Evolutionary conservation across 108 stramenopile species (phyloP).

Genomic region (Cyclotella cryptica): DNA sequence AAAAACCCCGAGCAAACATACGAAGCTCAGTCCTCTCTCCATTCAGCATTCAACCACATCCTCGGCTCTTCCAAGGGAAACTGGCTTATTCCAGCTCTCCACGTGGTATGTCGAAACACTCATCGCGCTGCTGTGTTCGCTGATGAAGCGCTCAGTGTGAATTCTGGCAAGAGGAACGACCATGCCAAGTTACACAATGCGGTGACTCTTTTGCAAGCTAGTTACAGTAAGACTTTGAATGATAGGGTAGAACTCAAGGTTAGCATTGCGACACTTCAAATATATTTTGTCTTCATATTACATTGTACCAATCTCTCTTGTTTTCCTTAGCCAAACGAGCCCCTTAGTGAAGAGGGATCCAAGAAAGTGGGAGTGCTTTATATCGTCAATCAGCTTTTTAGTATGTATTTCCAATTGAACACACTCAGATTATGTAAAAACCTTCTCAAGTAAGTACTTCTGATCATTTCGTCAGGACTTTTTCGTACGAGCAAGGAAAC

Average conservation of each 20-base stretch:
- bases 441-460: slow-evolving; percentile 63
- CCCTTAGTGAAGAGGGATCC: slow-evolving; percentile 65
- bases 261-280: neutral
- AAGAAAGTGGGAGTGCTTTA: slow-evolving; percentile 88
- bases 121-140: slow-evolving; percentile 70
- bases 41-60: slow-evolving; percentile 71
- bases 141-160: slow-evolving; percentile 50
- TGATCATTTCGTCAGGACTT: neutral
- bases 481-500: neutral
- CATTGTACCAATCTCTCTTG: neutral
- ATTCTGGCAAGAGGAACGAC: slow-evolving; percentile 53
- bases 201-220: slow-evolving; percentile 79
- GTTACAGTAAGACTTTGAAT: slow-evolving; percentile 85
- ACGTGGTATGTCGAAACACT: slow-evolving; percentile 76
- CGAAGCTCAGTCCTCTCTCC: slow-evolving; percentile 71
- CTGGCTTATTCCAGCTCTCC: slow-evolving; percentile 84
- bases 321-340: slow-evolving; percentile 39
- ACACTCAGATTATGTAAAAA: slow-evolving; percentile 94
- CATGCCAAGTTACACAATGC: slow-evolving; percentile 79
- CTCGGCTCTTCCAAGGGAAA: slow-evolving; percentile 79
- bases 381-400: slow-evolving; percentile 92
- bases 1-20: slow-evolving; percentile 58
- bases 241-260: slow-evolving; percentile 78
- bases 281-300: slow-evolving; percentile 37
- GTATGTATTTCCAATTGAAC: slow-evolving; percentile 94